These are phyloP conservation scores for Pseudocercospora eumusae DNA, from an alignment of 2,329 filamentous ascomycete genomes.

Conservation along the genomic window DNA sequence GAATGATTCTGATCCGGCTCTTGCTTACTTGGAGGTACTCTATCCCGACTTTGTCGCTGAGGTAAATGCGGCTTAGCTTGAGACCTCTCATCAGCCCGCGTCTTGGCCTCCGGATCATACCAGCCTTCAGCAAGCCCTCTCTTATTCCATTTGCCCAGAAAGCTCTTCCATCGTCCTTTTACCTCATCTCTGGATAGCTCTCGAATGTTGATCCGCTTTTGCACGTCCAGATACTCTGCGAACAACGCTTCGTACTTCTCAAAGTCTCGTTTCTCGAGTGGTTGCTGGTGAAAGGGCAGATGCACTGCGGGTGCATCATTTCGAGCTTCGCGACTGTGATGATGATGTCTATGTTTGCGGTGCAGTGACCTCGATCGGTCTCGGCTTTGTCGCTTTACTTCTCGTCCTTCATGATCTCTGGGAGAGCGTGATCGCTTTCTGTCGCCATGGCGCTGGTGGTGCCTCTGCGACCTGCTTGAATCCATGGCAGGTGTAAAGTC, in stretches of 20 bases:
- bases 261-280: slow-evolving; percentile 70
- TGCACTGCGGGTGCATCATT: slow-evolving; percentile 10
- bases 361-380: slow-evolving; percentile 34
- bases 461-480: slow-evolving; percentile 21
- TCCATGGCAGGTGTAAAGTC: background rate
- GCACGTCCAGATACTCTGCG: slow-evolving; percentile 81
- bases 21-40: background rate
- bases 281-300: slow-evolving; percentile 42
- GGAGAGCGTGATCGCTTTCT: slow-evolving; percentile 35
- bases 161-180: slow-evolving; percentile 89
- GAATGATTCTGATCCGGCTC: background rate
- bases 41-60: background rate
- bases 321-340: slow-evolving; percentile 4
- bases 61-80: slow-evolving; percentile 23
- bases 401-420: slow-evolving; percentile 11
- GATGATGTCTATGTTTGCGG: slow-evolving; percentile 22
- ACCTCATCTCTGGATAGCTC: slow-evolving; percentile 73
- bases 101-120: slow-evolving; percentile 80
- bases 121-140: slow-evolving; percentile 84
- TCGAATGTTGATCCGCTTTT: slow-evolving; percentile 73
- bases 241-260: slow-evolving; percentile 69
- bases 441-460: slow-evolving; percentile 14
- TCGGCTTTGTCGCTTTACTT: slow-evolving; percentile 26
- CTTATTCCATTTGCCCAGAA: slow-evolving; percentile 87
- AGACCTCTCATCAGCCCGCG: slow-evolving; percentile 48